phyloP scores from a whole-genome alignment of 108 stramenopile species.

The Nannochloropsis gaditana region DNA sequence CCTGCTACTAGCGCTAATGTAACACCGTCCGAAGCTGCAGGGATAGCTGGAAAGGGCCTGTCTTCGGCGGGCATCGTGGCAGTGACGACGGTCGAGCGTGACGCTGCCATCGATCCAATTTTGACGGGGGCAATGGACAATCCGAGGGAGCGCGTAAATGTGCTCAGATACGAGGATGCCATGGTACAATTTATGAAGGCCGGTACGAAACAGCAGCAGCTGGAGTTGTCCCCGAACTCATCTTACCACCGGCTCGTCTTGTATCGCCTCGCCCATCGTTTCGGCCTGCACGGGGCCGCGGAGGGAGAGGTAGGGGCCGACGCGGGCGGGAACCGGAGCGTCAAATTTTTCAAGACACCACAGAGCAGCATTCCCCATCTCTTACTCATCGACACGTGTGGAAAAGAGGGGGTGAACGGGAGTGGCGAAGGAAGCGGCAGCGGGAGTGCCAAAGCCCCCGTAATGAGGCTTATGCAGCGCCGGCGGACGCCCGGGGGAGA shows the following conservation, averaged over 20 bases:
- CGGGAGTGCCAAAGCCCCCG: conserved; percentile 29
- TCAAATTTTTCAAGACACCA: conserved; percentile 53
- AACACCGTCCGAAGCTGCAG: neutral
- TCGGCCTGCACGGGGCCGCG: conserved; percentile 54
- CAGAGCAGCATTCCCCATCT: conserved; percentile 48
- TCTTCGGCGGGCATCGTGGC: conserved; percentile 7
- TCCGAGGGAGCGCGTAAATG: conserved; percentile 64
- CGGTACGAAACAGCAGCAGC: conserved; percentile 34
- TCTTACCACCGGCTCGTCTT: conserved; percentile 73
- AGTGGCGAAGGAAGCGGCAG: conserved; percentile 45
- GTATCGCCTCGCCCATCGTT: conserved; percentile 82
- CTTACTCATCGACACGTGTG: conserved; percentile 50
- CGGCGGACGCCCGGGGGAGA: conserved; percentile 24
- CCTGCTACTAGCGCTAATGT: neutral
- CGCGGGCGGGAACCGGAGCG: conserved; percentile 32
- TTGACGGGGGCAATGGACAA: conserved; percentile 67
- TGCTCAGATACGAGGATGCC: conserved; percentile 69
- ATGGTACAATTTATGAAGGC: conserved; percentile 69
- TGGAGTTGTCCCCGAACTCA: conserved; percentile 45
- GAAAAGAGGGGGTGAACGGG: conserved; percentile 26
- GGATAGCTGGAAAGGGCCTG: neutral
- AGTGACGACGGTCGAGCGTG: neutral
- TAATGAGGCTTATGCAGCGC: conserved; percentile 3
- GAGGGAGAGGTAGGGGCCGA: conserved; percentile 47
- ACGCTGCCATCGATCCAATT: conserved; percentile 64